Percentiles rank a stretch among this genome's conserved stretches.
Evolutionary conservation across 805 yeast genomes (phyloP).

Genomic region (Myxozyma melibiosi): DNA sequence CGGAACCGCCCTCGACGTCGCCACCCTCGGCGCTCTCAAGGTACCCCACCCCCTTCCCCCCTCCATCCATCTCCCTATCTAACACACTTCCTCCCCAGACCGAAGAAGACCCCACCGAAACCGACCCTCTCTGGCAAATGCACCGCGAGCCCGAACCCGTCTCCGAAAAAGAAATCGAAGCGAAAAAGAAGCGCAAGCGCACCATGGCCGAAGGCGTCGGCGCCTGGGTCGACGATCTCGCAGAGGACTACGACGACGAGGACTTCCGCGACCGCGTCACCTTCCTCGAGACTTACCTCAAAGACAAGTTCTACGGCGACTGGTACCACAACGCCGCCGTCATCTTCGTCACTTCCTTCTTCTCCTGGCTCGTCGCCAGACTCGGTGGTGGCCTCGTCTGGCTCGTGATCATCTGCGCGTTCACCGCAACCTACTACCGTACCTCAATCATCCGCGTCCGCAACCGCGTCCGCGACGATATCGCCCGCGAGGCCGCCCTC

Average conservation of each 20-base stretch:
- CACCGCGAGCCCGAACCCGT: slow-evolving; percentile 20
- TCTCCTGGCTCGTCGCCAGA: slow-evolving; percentile 80
- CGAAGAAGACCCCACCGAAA: slow-evolving; percentile 20
- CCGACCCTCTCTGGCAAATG: slow-evolving; percentile 25
- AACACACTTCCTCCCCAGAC: slow-evolving; percentile 2
- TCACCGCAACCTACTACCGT: slow-evolving; percentile 72
- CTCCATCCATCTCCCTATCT: background rate
- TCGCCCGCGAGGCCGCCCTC: slow-evolving; percentile 83
- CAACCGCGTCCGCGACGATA: slow-evolving; percentile 68
- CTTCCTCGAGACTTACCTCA: slow-evolving; percentile 71
- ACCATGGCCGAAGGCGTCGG: slow-evolving; percentile 4
- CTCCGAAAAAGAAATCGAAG: background rate
- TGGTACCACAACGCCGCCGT: slow-evolving; percentile 93
- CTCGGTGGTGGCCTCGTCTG: slow-evolving; percentile 78
- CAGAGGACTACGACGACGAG: slow-evolving; percentile 19
- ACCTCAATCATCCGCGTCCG: slow-evolving; percentile 82
- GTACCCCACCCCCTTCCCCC: background rate
- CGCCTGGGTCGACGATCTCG: slow-evolving; percentile 21
- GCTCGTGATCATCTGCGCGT: slow-evolving; percentile 68
- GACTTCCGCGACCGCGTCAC: slow-evolving; percentile 54
- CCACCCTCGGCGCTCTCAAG: slow-evolving; percentile 19
- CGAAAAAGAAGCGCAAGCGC: slow-evolving; percentile 4
- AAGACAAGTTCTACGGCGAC: slow-evolving; percentile 81
- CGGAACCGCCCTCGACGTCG: slow-evolving; percentile 26
- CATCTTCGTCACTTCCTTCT: slow-evolving; percentile 63